Base-by-base conservation (phyloP, 2,329 filamentous ascomycete genomes). In the Myriosclerotinia curreyana region DNA sequence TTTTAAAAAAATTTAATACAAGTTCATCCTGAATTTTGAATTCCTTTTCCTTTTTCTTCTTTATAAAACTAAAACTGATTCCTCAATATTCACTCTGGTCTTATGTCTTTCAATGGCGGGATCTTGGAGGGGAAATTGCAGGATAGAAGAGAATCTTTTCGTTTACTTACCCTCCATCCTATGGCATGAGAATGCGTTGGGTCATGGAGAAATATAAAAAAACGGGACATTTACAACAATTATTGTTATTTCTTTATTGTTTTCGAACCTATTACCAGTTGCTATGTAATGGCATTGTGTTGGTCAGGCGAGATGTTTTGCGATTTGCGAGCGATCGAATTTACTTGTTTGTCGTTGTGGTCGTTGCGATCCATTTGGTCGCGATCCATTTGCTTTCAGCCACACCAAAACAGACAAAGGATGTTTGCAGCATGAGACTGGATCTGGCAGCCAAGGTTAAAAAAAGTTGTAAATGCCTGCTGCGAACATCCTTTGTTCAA, bases 31-130 rank as follows among this genome's bases (percentile, higher is more conserved):
- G 20, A 0, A 25, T 6, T 17, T 4, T 5, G 3, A 1, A 0
- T 15, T 67, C 60, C 20, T 61, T 12, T 22, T 49, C 38, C 66
- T 69, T 64, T 65, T 70, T 71, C 71, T 62, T 72, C 69, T 76
- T 74, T 77, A 78, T 77, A 79, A 79, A 79, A 78, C 74, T 74
- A 74, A 68, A 77, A 79, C 60, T 62, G 60, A 62, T 56, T 79
- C 79, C 79, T 81, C 78, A 83, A 82, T 86, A 87, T 87, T 86
- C 85, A 87, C 84, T 87, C 84, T 85, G 81, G 80, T 80, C 49
- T 83, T 82, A 79, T 75, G 79, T 79, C 74, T 72, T 69, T 76
- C 82, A 78, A 80, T 85, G 82, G 79, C 80, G 81, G 79, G 78
- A 55, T 77, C 78, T 78, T 81, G 82, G 85, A 87, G 84, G 85